Evolutionary conservation across 805 yeast species (phyloP).

Genomic region (Priceomyces medius): DNA sequence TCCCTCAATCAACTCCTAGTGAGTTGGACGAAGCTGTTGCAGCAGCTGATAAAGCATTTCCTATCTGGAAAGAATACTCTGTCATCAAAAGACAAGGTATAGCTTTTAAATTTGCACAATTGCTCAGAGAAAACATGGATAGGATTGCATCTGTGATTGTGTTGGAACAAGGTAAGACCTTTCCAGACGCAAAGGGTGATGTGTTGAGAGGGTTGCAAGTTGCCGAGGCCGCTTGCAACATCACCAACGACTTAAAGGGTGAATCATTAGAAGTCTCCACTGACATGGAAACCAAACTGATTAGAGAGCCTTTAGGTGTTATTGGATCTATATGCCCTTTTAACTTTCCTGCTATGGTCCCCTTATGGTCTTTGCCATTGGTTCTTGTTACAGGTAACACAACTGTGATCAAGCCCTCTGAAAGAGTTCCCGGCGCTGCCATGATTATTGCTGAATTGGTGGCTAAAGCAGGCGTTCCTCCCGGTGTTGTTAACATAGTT

Average conservation of each 20-base stretch:
- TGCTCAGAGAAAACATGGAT: constrained; percentile 65
- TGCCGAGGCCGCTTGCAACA: constrained; percentile 70
- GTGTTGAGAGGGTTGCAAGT: constrained; percentile 76
- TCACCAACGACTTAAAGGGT: constrained; percentile 65
- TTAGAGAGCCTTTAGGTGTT: constrained; percentile 71
- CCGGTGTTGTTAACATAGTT: constrained; percentile 68
- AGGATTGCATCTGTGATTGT: constrained; percentile 57
- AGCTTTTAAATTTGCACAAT: constrained; percentile 64
- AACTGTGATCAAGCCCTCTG: constrained; percentile 59
- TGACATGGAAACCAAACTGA: constrained; percentile 78
- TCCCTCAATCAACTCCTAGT: constrained; percentile 67
- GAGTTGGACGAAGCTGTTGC: constrained; percentile 67
- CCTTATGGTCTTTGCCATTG: constrained; percentile 65
- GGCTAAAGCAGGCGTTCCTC: constrained; percentile 71
- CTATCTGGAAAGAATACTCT: constrained; percentile 51
- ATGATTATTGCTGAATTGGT: constrained; percentile 71
- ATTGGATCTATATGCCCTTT: constrained; percentile 78
- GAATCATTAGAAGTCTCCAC: constrained; percentile 62
- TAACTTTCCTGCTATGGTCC: constrained; percentile 85
- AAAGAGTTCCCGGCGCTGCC: constrained; percentile 81
- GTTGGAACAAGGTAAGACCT: constrained; percentile 64
- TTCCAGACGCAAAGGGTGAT: constrained; percentile 70
- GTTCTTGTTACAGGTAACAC: constrained; percentile 72
- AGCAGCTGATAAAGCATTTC: constrained; percentile 63
- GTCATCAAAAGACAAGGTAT: constrained; percentile 71